Base-by-base conservation (phyloP, 1,284 basidiomycete genomes). In the Apiotrichum mycotoxinovorans region DNA sequence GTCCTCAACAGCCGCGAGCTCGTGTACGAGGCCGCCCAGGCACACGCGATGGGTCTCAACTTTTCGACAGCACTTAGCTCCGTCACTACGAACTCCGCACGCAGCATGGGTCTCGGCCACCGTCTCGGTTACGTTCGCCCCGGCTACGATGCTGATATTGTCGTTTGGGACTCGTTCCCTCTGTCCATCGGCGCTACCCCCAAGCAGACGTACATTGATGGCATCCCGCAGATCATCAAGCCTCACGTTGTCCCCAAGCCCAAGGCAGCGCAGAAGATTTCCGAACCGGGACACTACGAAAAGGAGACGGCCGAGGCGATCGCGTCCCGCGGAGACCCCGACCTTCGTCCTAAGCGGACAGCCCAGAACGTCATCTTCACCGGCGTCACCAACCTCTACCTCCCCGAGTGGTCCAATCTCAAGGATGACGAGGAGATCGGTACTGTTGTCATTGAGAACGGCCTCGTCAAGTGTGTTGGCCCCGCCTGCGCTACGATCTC, bases 111-210 rank as follows among this genome's bases (percentile, higher is more conserved):
- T 1, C 79, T 88, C 56, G 86, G 85, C 57, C 90, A 96, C 72
- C 82, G 92, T 30, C 80, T 96, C 52, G 92, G 92, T 1, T 86
- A 81, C 65, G 74, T 93, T 35, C 82, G 83, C 54, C 70, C 80
- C 67, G 88, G 89, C 18, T 80, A 75, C 60, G 78, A 75, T 58
- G 75, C 76, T 37, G 73, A 93, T 72, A 65, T 94, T n/a, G 89
- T 92, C 18, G 80, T 94, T 4, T 94, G 91, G 91, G 89, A 93
- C 65, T 86, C 84, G 23, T 90, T 91, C 74, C 91, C 91, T 0
- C 81, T 94, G 27, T 78, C 84, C 0, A 79, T 92, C 3, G 80
- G 80, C n/a, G 80, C 81, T 0, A 82, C 80, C 1, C 82, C 82
- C 1, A 73, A 76, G 26, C 79, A 82, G 60, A 80, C 81, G 79